phyloP scores from a whole-genome alignment of 2,329 filamentous ascomycete genomes.

The Fusarium coicis region DNA sequence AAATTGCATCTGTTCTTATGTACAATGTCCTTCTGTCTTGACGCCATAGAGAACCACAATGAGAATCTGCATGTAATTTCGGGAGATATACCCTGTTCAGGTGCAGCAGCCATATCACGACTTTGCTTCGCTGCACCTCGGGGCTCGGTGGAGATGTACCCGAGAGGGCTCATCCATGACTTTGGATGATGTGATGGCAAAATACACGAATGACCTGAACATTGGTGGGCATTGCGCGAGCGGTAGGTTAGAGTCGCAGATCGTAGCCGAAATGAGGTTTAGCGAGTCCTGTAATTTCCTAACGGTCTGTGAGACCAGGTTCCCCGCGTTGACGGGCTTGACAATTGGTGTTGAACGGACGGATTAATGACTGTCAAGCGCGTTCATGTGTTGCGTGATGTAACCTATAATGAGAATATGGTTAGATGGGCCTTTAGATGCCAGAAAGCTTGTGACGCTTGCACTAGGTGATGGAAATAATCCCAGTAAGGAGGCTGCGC shows the following conservation, averaged over 20 bases:
- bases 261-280: background rate
- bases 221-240: background rate
- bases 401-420: background rate
- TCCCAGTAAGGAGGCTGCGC: too few species aligned
- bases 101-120: background rate
- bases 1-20: conserved; percentile 6
- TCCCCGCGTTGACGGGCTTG: background rate
- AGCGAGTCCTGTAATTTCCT: conserved; percentile 17
- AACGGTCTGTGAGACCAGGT: background rate
- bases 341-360: background rate
- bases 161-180: conserved; percentile 1
- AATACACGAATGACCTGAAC: background rate
- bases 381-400: background rate
- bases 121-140: conserved; percentile 19
- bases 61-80: conserved; percentile 36
- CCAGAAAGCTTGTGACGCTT: too few species aligned
- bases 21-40: background rate
- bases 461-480: too few species aligned
- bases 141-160: conserved; percentile 2
- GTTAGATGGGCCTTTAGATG: too few species aligned
- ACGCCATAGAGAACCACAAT: conserved; percentile 31
- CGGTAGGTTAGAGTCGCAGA: background rate
- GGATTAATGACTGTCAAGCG: background rate
- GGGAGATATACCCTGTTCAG: conserved; percentile 29
- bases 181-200: background rate